phyloP scores from a whole-genome alignment of 495 filamentous ascomycete genomes.

The Hypomontagnella monticulosa region DNA sequence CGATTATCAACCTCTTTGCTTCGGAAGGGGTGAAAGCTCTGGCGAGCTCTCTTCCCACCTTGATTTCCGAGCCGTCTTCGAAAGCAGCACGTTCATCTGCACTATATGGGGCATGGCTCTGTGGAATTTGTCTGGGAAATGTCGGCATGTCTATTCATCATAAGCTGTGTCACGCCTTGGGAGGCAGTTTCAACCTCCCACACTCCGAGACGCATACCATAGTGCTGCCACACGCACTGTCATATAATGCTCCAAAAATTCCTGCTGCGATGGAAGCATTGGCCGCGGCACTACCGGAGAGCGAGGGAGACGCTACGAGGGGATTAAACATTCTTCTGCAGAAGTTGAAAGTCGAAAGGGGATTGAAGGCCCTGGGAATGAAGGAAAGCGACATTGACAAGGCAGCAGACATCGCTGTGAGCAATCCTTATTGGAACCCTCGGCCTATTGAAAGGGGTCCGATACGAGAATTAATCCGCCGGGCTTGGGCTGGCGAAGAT shows the following conservation, averaged over 20 bases:
- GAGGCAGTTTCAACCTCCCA: conserved; percentile 74
- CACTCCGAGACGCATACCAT: conserved; percentile 77
- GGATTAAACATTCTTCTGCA: conserved; percentile 69
- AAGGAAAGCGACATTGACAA: conserved; percentile 73
- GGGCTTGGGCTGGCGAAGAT: conserved; percentile 74
- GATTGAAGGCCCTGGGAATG: conserved; percentile 69
- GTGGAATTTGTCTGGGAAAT: conserved; percentile 68
- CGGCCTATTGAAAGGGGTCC: conserved; percentile 63
- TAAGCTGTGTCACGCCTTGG: conserved; percentile 75
- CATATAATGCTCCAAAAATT: conserved; percentile 73
- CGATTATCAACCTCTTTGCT: conserved; percentile 66
- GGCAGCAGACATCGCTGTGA: conserved; percentile 70
- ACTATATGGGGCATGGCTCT: conserved; percentile 74
- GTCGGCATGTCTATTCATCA: conserved; percentile 78
- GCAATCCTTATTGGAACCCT: conserved; percentile 74
- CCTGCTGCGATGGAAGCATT: conserved; percentile 67
- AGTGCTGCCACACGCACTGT: conserved; percentile 71
- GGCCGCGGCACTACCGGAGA: conserved; percentile 66
- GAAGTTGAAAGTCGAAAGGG: conserved; percentile 67
- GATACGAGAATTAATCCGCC: conserved; percentile 70
- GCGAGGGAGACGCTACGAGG: conserved; percentile 63
- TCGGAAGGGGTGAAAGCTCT: conserved; percentile 65
- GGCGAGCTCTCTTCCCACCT: conserved; percentile 64
- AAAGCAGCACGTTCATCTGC: conserved; percentile 64
- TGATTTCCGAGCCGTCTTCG: conserved; percentile 61